A percentile compares a stretch with the other conserved stretches of the same genome.
These are phyloP conservation scores for Lasiodiplodia sp. DNA, from an alignment of 2,329 filamentous ascomycete genomes.

Conservation along the genomic window DNA sequence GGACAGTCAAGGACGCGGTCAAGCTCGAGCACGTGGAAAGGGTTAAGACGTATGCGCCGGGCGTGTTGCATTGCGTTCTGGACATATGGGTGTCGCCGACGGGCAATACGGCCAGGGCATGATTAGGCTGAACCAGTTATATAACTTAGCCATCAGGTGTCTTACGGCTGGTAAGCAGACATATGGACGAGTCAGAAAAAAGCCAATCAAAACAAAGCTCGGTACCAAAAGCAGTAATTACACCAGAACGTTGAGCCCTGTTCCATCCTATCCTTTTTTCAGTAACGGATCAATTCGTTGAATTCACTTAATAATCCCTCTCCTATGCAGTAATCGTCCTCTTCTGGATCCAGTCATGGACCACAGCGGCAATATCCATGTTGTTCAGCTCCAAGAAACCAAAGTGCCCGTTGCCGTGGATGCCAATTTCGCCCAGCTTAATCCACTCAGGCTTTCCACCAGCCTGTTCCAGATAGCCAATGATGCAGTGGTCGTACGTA, in stretches of 20 bases:
- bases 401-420: conserved; percentile 64
- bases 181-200: background rate
- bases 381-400: conserved; percentile 64
- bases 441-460: conserved; percentile 57
- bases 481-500: conserved; percentile 44
- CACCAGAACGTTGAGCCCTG: background rate
- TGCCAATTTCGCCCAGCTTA: conserved; percentile 52
- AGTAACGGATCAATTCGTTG: background rate
- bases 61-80: conserved; percentile 68
- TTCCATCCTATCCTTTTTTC: background rate
- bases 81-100: conserved; percentile 54
- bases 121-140: background rate
- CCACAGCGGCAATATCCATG: conserved; percentile 48
- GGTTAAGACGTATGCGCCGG: conserved; percentile 69
- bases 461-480: conserved; percentile 45
- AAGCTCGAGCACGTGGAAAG: conserved; percentile 58
- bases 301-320: background rate
- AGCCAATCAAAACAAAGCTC: background rate
- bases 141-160: background rate
- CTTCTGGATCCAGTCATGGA: conserved; percentile 49
- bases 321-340: background rate
- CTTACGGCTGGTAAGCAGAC: background rate
- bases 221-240: background rate
- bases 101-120: background rate
- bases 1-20: conserved; percentile 30